Conservation (phyloP, 306 rosid genomes). For the Pterocarpus macrocarpus region DNA sequence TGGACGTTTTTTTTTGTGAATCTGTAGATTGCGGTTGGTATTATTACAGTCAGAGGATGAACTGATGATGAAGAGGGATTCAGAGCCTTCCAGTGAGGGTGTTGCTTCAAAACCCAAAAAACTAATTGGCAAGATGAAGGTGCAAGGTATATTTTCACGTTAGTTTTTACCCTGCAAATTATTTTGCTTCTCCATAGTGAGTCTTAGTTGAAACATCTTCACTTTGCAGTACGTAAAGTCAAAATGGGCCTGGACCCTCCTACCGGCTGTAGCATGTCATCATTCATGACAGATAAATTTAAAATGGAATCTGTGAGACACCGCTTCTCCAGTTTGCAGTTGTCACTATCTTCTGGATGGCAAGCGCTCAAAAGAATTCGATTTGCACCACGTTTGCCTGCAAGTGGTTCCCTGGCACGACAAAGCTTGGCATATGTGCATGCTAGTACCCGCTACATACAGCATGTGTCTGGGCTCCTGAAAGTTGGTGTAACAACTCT, state of each 20-base stretch:
- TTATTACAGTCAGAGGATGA: constrained; percentile 96
- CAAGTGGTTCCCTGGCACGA: constrained; percentile 78
- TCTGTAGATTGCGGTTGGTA: constrained; percentile 78
- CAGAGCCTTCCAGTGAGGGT: constrained; percentile 80
- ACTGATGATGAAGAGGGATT: constrained; percentile 75
- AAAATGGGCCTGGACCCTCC: constrained; percentile 85
- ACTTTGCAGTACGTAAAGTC: constrained; percentile 86
- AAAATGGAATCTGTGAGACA: constrained; percentile 68
- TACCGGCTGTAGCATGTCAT: constrained; percentile 82
- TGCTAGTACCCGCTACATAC: constrained; percentile 88
- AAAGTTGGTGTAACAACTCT: constrained; percentile 89
- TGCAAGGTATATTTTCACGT: constrained; percentile 77
- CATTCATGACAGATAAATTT: constrained; percentile 64
- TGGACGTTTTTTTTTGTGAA: constrained; percentile 4
- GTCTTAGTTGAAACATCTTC: constrained; percentile 37
- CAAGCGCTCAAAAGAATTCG: constrained; percentile 70
- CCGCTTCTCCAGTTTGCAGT: constrained; percentile 73
- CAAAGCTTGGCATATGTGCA: constrained; percentile 94
- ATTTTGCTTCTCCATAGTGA: constrained; percentile 33
- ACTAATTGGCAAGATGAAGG: constrained; percentile 92
- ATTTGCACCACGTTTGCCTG: constrained; percentile 76
- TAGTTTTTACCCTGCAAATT: constrained; percentile 33
- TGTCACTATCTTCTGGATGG: constrained; percentile 82
- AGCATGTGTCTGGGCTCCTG: constrained; percentile 91
- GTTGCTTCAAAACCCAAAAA: constrained; percentile 90